phyloP scores from a whole-genome alignment of 768 basidiomycete genomes.

The Megacollybia marginata region DNA sequence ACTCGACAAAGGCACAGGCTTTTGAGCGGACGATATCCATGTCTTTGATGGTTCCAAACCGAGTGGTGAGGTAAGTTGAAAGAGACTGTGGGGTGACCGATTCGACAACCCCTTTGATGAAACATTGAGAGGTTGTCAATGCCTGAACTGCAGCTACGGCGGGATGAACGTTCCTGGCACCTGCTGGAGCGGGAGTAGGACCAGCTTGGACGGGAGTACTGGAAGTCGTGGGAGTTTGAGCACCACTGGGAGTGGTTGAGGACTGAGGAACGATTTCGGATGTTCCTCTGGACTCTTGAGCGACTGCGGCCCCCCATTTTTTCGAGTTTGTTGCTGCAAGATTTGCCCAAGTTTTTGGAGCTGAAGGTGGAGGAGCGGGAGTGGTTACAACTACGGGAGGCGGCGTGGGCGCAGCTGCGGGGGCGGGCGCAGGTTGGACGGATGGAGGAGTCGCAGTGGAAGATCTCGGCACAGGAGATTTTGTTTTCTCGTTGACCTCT shows the following conservation, averaged over 20 bases:
- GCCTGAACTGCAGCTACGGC: conserved; percentile 47
- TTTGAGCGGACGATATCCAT: conserved; percentile 82
- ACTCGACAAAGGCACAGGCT: conserved; percentile 95
- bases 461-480: conserved; percentile 18
- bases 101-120: conserved; percentile 88
- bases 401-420: conserved; percentile 19
- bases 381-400: conserved; percentile 27
- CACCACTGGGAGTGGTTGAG: conserved; percentile 14
- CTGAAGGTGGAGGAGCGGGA: conserved; percentile 23
- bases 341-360: conserved; percentile 85
- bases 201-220: conserved; percentile 2
- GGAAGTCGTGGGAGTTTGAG: conserved; percentile 12
- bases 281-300: conserved; percentile 70
- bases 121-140: conserved; percentile 73
- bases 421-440: conserved; percentile 15
- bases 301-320: conserved; percentile 82
- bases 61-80: conserved; percentile 37
- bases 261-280: conserved; percentile 43
- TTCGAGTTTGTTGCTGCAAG: conserved; percentile 77
- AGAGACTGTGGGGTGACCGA: conserved; percentile 48
- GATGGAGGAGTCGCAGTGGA: conserved; percentile 11
- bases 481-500: conserved; percentile 12
- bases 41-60: conserved; percentile 81
- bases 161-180: conserved; percentile 28
- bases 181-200: conserved; percentile 11